phyloP scores from a whole-genome alignment of 2,329 filamentous ascomycete species.

The Pseudogymnoascus sp. region DNA sequence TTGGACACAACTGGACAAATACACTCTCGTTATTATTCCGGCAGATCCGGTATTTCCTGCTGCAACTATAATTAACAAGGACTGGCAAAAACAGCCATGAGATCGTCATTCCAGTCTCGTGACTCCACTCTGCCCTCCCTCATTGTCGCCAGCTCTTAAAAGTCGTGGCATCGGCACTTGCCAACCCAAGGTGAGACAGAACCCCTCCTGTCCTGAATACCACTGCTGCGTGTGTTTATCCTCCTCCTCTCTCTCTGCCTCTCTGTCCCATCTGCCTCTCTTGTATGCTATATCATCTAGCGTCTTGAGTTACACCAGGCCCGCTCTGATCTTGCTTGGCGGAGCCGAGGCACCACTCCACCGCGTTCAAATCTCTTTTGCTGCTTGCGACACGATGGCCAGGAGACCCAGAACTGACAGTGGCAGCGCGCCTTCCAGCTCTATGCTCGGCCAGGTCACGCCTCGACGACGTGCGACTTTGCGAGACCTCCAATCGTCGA shows the following conservation, averaged over 20 bases:
- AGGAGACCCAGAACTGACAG: conserved; percentile 28
- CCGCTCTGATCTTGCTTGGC: conserved; percentile 7
- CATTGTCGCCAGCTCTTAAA: conserved; percentile 3
- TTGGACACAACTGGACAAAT: not conserved
- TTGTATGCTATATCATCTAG: conserved; percentile 7
- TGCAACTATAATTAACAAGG: conserved; percentile 8
- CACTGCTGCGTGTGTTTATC: not conserved
- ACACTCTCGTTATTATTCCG: conserved; percentile 3
- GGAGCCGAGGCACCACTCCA: not conserved
- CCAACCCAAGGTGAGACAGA: conserved; percentile 6
- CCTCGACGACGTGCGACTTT: conserved; percentile 37
- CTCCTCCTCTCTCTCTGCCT: not conserved
- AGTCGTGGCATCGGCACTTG: conserved; percentile 7
- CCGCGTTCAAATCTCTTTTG: conserved; percentile 1
- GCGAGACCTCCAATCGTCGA: conserved; percentile 35
- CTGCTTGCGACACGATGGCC: conserved; percentile 22
- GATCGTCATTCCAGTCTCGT: conserved; percentile 4
- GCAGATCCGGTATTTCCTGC: conserved; percentile 5
- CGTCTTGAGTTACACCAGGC: not conserved
- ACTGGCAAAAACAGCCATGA: not conserved
- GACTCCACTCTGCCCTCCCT: conserved; percentile 1
- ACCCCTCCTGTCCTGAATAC: conserved; percentile 4
- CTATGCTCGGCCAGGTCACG: conserved; percentile 35
- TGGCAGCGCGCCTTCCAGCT: conserved; percentile 26
- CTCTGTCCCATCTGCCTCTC: not conserved